phyloP scores from a whole-genome alignment of 169 alveolate species.

The Plasmodium vinckei region DNA sequence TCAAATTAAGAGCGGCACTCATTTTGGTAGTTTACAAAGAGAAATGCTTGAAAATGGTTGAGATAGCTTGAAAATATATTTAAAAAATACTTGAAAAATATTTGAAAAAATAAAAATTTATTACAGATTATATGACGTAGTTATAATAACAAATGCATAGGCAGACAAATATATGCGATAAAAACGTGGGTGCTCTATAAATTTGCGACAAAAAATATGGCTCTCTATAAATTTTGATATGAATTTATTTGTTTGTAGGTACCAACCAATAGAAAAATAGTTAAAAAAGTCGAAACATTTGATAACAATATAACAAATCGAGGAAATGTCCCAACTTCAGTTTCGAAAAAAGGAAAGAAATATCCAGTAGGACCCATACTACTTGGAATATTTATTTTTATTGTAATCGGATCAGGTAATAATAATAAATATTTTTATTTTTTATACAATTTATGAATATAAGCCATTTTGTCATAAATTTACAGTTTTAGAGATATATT shows the following conservation, averaged over 20 bases:
- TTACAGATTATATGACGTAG: too few relatives aligned
- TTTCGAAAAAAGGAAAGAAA: slow-evolving; percentile 57
- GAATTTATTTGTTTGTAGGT: slow-evolving; percentile 6
- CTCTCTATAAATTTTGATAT: neutral
- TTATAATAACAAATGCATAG: neutral
- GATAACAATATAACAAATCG: slow-evolving; percentile 50
- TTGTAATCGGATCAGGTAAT: slow-evolving; percentile 76
- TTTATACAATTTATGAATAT: neutral
- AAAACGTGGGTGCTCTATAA: neutral
- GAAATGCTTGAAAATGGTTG: too few relatives aligned
- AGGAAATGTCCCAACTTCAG: slow-evolving; percentile 68
- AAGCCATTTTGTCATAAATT: neutral
- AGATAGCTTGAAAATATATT: too few relatives aligned
- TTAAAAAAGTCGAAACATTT: slow-evolving; percentile 55
- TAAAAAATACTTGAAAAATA: too few relatives aligned
- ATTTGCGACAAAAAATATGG: neutral
- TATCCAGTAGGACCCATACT: slow-evolving; percentile 74
- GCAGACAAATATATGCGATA: neutral
- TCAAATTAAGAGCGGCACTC: too few relatives aligned
- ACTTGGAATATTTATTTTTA: slow-evolving; percentile 57
- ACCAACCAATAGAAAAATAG: slow-evolving; percentile 64
- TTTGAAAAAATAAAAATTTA: too few relatives aligned
- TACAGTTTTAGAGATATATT: neutral
- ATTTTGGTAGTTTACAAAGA: too few relatives aligned
- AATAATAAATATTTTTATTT: neutral